Evolutionary conservation across 2,329 filamentous ascomycete genomes (phyloP), one percentile per base, ranked within the genome.

Genomic region (Paracamarosporium sp.): DNA sequence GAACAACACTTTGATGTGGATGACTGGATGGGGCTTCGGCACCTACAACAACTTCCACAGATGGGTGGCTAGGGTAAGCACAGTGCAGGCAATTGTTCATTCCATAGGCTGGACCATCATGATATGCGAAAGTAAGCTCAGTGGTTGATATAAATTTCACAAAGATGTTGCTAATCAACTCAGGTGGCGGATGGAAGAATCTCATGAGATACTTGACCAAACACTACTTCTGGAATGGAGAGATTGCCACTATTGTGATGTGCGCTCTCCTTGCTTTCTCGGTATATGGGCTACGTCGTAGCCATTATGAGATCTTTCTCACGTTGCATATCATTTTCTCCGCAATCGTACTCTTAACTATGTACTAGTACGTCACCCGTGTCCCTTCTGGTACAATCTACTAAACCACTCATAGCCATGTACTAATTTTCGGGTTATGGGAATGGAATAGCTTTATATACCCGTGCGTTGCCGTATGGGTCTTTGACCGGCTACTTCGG

Each of bases 31-130:
- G 88, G 86, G 85, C 11, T 90, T 88, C 69, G 81, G 82, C 1
- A 87, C 86, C 0, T 90, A 86, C 66, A 90, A 86, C 62, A 82
- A 86, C 38, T 90, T 90, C 51, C 89, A 91, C 71, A 84, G 88
- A 0, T 88, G 87, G 80, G 80, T 88, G 3, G 88, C 89, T 0
- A 80, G 88, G 17, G 79, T 89, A 2, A 82, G 86, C 5, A 88
- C 87, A 0, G 55, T 87, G 0, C 82, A 90, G 62, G 88, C 86
- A 1, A 79, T 90, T 1, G 70, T 88, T 0, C 89, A 91, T 65
- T 88, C 87, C 0, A 56, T 88, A 1, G 82, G 83, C 0, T 91
- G 89, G 58, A 81, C 84, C 0, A 59, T 83, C 1, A 72, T 83
- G 24, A 75, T 83, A 1, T 68, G 77, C 30, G 53, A 66, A 28